These are phyloP conservation scores for Linaria vulgaris DNA, from an alignment of 257 asterid genomes.

Conservation along the genomic window DNA sequence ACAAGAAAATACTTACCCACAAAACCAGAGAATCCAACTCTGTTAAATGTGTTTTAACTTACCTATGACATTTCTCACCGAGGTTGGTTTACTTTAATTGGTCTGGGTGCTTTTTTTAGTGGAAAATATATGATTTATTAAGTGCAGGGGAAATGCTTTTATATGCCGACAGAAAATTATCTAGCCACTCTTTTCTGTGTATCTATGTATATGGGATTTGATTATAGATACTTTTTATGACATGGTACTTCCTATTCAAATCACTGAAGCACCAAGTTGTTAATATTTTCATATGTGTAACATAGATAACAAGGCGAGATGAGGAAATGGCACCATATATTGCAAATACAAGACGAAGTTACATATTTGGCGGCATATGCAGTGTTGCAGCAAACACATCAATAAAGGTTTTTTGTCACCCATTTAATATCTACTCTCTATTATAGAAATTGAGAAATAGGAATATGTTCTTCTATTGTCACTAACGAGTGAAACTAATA, in stretches of 20 bases:
- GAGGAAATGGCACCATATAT: slow-evolving; percentile 92
- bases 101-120: too few relatives aligned
- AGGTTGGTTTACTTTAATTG: too few relatives aligned
- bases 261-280: slow-evolving; percentile 1
- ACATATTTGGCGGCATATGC: slow-evolving; percentile 95
- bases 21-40: too few relatives aligned
- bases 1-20: too few relatives aligned
- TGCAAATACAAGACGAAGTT: slow-evolving; percentile 80
- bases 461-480: slow-evolving; percentile 9
- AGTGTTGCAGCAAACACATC: slow-evolving; percentile 77
- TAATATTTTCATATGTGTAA: slow-evolving; percentile 24
- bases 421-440: slow-evolving; percentile 23
- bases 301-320: slow-evolving; percentile 93
- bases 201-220: neutral
- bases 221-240: neutral
- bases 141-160: too few relatives aligned
- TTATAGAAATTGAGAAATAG: slow-evolving; percentile 15
- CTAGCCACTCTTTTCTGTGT: neutral
- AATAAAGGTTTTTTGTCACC: slow-evolving; percentile 59
- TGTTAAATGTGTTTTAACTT: too few relatives aligned
- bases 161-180: neutral
- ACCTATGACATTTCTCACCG: too few relatives aligned
- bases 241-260: slow-evolving; percentile 22
- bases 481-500: slow-evolving; percentile 24
- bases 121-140: too few relatives aligned